These are phyloP conservation scores for Oldenlandia corymbosa DNA, from an alignment of 257 asterid genomes.

Conservation along the genomic window DNA sequence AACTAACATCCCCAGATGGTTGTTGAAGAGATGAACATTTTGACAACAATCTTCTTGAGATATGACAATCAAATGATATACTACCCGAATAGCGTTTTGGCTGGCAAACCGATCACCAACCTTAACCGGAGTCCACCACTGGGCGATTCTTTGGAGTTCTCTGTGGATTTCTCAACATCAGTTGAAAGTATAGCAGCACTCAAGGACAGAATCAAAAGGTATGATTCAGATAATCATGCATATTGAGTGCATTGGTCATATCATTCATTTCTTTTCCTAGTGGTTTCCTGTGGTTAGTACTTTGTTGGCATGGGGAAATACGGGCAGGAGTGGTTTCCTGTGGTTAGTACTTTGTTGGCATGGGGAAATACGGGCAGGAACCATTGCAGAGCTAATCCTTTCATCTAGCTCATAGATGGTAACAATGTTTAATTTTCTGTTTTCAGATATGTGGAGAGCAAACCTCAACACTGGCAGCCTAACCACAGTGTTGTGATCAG, in stretches of 20 bases:
- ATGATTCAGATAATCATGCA: no score
- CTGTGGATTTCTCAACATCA: slow-evolving; percentile 66
- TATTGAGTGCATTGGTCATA: no score
- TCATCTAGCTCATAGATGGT: neutral
- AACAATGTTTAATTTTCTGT: neutral
- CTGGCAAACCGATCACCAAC: slow-evolving; percentile 58
- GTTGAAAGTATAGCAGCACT: slow-evolving; percentile 58
- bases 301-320: no score
- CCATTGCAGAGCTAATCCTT: neutral
- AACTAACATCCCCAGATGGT: slow-evolving; percentile 39
- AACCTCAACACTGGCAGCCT: slow-evolving; percentile 61
- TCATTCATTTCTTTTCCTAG: no score
- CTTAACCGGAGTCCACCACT: slow-evolving; percentile 64
- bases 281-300: no score
- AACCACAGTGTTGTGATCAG: slow-evolving; percentile 43
- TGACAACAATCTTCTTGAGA: slow-evolving; percentile 63
- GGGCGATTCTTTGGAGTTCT: slow-evolving; percentile 66
- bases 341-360: no score
- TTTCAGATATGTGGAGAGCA: slow-evolving; percentile 67
- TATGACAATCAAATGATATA: slow-evolving; percentile 52
- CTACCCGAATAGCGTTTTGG: slow-evolving; percentile 56
- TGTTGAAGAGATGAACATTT: slow-evolving; percentile 70
- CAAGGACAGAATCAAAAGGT: slow-evolving; percentile 57
- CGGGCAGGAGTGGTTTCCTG: no score
- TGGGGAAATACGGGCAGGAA: no score